Evolutionary conservation across 2,329 filamentous ascomycete genomes (phyloP).

Genomic region (Nemania abortiva): DNA sequence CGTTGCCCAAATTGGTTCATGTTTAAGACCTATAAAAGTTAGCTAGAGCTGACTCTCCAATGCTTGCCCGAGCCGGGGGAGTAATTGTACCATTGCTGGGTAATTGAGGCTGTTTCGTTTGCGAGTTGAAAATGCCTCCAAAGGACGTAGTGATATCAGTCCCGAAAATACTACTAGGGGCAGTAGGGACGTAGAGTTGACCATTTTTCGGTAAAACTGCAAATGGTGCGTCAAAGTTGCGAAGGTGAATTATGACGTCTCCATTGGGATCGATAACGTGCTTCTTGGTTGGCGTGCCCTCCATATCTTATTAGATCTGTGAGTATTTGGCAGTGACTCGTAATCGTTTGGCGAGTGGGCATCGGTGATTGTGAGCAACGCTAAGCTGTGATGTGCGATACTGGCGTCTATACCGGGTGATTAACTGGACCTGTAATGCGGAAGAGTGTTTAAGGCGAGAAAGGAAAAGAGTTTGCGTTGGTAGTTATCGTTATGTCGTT

Average conservation of each 20-base stretch:
- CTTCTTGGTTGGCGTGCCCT: background rate
- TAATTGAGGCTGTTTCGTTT: background rate
- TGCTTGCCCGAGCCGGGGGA: background rate
- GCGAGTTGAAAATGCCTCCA: too few relatives aligned
- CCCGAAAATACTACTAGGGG: too few relatives aligned
- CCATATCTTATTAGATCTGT: background rate
- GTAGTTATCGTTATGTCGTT: too few relatives aligned
- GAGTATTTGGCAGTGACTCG: background rate
- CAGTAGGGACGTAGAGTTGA: background rate
- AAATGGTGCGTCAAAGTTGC: conserved; percentile 9
- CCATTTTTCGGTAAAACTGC: background rate
- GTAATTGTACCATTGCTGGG: background rate
- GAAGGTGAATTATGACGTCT: conserved; percentile 20
- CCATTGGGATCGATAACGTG: conserved; percentile 17
- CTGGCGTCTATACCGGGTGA: too few relatives aligned
- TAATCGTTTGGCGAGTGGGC: too few relatives aligned
- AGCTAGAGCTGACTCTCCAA: background rate
- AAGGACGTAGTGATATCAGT: too few relatives aligned
- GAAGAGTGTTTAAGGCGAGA: too few relatives aligned
- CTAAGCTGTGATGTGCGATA: too few relatives aligned
- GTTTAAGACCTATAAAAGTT: conserved; percentile 2
- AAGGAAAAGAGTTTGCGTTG: too few relatives aligned
- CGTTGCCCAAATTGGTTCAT: background rate
- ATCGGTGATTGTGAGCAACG: too few relatives aligned
- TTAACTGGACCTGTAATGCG: too few relatives aligned